phyloP scores from a whole-genome alignment of 2,329 filamentous ascomycete species.

The Colletotrichum sp. region DNA sequence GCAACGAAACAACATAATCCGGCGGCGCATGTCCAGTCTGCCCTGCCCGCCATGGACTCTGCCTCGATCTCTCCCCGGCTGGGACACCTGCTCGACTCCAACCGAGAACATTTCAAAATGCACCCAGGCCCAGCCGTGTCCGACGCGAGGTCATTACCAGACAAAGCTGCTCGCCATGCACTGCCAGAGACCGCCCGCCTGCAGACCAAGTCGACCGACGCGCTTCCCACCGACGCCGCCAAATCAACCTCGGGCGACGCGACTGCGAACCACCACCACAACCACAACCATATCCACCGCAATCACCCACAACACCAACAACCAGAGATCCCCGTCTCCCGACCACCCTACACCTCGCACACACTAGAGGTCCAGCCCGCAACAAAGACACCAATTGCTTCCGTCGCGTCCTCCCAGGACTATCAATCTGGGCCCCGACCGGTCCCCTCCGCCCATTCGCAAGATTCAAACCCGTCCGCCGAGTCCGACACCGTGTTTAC shows the following conservation, averaged over 20 bases:
- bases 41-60: conserved; percentile 18
- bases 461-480: conserved; percentile 31
- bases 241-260: conserved; percentile 11
- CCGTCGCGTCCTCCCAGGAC: conserved; percentile 22
- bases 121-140: background rate
- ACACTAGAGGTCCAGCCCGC: conserved; percentile 19
- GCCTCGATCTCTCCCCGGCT: conserved; percentile 15
- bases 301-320: background rate
- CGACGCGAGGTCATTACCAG: background rate
- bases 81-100: conserved; percentile 3
- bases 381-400: conserved; percentile 26
- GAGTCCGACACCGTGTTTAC: conserved; percentile 31
- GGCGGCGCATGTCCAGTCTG: background rate
- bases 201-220: background rate
- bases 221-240: background rate
- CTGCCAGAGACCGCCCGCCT: background rate
- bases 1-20: background rate
- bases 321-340: background rate
- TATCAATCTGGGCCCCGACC: conserved; percentile 10
- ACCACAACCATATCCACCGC: background rate
- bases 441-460: conserved; percentile 28
- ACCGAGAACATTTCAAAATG: conserved; percentile 9
- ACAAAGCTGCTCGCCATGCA: background rate
- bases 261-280: conserved; percentile 17
- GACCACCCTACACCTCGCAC: background rate